Evolutionary conservation across 1,284 basidiomycete species (phyloP), one percentile per base, ranked within the genome.

Genomic region (Tilletiopsis washingtonensis): DNA sequence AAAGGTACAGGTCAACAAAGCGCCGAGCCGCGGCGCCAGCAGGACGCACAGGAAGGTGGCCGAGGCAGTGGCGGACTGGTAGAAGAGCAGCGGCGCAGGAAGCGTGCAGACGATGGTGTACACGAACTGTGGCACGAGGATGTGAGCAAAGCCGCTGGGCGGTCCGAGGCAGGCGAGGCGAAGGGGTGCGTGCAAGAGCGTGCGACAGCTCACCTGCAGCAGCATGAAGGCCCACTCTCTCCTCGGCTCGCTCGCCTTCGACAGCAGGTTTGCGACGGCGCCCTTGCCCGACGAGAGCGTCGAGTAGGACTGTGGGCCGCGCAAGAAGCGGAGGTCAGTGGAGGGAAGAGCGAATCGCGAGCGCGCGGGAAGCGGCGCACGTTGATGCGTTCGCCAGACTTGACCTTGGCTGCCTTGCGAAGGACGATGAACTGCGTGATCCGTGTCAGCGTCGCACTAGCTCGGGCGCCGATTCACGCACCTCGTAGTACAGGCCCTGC

Each of bases 41-140:
- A 80, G 77, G 65, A 93, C 58, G 37, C 89, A 76, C 20, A 94
- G 76, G 76, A 89, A 91, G 1, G 80, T 73, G 14, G 81, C 82
- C 55, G 85, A 88, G 78, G 84, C 87, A 42, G 78, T 77, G 1
- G 83, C 73, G 64, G 81, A 87, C 64, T 85, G 81, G 61, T 88
- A 90, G 24, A 93, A 77, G 43, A 91, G 54, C 62, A 85, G 84
- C 2, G 88, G 81, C 1, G 88, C 84, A 0, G 91, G 91, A 3
- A 91, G 74, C 74, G 89, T 88, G 15, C 88, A 91, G 39, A 91
- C 74, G 44, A 93, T 76, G 20, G 84, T 82, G 70, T 94, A 96
- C 17, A 84, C 89, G 87, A 64, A 54, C 21, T 61, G 63, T 5
- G 58, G 37, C 29, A 56, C 56, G 3, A 11, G 14, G 23, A 11